Evolutionary conservation across 441 rosid genomes (phyloP), one percentile per base, ranked within the genome.

Genomic region (Erodium moschatum): DNA sequence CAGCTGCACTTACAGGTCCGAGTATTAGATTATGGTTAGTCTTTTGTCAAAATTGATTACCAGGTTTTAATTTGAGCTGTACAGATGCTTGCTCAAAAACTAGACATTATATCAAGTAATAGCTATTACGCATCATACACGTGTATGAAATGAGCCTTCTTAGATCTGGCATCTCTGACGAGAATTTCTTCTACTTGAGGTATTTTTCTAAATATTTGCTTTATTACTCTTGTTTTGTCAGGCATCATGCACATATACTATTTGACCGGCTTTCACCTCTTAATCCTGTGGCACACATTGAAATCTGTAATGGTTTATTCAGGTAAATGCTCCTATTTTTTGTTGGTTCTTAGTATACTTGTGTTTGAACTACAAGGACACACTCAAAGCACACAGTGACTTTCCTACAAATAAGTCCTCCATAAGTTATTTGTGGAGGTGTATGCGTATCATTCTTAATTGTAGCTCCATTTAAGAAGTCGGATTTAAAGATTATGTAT

Each of bases 261-360:
- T 91, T 92, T 72, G 87, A 87, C 74, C 96, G 97, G 21, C 89
- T 96, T 72, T 83, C 96, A 68, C 81, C 85, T 6, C 89, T 96
- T 77, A 89, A 92, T 84, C 91, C 97, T 0, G 99, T 89, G 84
- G 97, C 92, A 33, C 97, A 96, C 80, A 72, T 72, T 78, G 90
- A 84, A 80, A 90, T 96, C 69, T 92, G 97, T 76, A 74, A 74
- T 74, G 89, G 89, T 65, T 81, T 96, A 79, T 82, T 92, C 72
- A 86, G 97, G 99, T 96, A 79, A 61, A 62, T 62, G 40, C 40
- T 62, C 13, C 65, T 29, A 27, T 62, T 27, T 62, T 21, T 62
- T n/a, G 6, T 62, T 62, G 16, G 16, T 24, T 60, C 64, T 21
- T 9, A 21, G 33, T 60, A 27, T 62, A 62, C 65, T 27, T 11